These are phyloP conservation scores for Rhodotorula mucilaginosa DNA, from an alignment of 1,284 basidiomycete species.

Conservation along the genomic window DNA sequence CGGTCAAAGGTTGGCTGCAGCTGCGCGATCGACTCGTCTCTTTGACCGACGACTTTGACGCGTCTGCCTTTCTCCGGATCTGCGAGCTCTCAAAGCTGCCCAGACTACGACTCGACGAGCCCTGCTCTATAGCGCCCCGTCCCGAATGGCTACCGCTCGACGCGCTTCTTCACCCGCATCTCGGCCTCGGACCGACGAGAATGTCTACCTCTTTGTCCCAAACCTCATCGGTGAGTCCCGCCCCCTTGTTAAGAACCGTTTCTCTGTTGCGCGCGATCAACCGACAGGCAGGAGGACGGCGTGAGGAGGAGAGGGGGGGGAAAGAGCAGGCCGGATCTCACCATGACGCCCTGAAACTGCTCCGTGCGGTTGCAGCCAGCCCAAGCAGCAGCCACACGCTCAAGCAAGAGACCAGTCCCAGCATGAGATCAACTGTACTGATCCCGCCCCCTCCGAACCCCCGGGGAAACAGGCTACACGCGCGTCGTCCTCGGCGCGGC, in stretches of 20 bases:
- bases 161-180: neutral
- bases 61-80: too few species aligned
- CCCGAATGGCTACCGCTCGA: neutral
- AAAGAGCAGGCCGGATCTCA: neutral
- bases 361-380: too few species aligned
- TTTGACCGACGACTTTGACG: too few species aligned
- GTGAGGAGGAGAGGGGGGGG: too few species aligned
- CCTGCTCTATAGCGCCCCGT: neutral
- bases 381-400: too few species aligned
- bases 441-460: neutral
- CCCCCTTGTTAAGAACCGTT: too few species aligned
- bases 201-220: constrained; percentile 92
- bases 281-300: too few species aligned
- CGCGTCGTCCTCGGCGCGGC: constrained; percentile 87
- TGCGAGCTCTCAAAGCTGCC: too few species aligned
- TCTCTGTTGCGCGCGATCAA: neutral
- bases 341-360: neutral
- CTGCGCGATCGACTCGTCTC: too few species aligned
- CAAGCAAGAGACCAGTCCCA: too few species aligned
- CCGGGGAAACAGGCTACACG: constrained; percentile 69
- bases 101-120: too few species aligned
- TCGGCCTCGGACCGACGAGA: constrained; percentile 56
- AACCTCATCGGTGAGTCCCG: constrained; percentile 79
- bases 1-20: too few species aligned
- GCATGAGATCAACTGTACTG: neutral